Evolutionary conservation across 306 rosid genomes (phyloP), one percentile per base, ranked within the genome.

Genomic region (Sesbania bispinosa): DNA sequence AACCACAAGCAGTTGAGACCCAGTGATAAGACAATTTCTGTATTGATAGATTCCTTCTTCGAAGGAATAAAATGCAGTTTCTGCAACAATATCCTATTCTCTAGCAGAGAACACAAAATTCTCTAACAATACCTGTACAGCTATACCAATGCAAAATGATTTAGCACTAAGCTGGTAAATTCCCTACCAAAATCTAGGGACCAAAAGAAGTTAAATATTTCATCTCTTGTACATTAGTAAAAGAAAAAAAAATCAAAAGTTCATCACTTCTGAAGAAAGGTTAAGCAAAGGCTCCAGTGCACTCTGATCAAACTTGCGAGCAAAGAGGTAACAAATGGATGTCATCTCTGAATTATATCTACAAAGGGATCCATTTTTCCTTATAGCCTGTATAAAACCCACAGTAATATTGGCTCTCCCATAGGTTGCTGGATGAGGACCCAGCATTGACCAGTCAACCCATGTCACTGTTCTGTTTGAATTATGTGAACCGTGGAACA

Each of bases 401-500:
- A 53, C 85, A 11, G 97, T 89, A 10, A 94, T 67, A 69, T 88
- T 78, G 32, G 53, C 86, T 69, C 75, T 58, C 1, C 85, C 85
- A 15, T 83, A 87, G 55, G 73, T 79, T 62, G 92, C 92, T 0
- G 97, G 99, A 71, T 94, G 99, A 3, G 99, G 99, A 45, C 99
- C 99, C 8, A 89, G 82, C 75, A 78, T 13, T 0, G 99, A 89
- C 97, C 96, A 94, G 53, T 94, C 87, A 24, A 94, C 99, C 96
- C 96, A 90, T 2, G 97, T 94, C 18, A 90, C 82, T 0, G 95
- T 89, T 62, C 98, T 81, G 71, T 94, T 94, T 0, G 99, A 83
- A 60, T 94, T 94, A 13, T 71, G 84, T 4, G 87, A 53, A 52
- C 88, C 92, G 50, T 86, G 85, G 77, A 87, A 87, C 95, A 90